Evolutionary conservation across 2,329 filamentous ascomycete genomes (phyloP), one percentile per base, ranked within the genome.

Genomic region (Pseudocercospora vitis): DNA sequence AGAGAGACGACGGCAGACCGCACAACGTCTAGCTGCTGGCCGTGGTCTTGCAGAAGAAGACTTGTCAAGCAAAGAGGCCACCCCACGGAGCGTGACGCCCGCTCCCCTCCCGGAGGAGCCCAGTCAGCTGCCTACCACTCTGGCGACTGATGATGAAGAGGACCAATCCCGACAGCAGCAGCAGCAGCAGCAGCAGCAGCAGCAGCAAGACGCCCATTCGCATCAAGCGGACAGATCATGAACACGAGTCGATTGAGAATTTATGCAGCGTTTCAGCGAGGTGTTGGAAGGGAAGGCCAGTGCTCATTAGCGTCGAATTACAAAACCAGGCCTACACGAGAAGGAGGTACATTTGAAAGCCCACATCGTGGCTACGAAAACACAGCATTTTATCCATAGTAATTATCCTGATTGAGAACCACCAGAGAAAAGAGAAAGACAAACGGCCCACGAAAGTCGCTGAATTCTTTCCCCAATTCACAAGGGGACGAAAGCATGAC

Each of bases 1-100:
- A 21, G 71, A 77, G 51, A 72, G 74, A 45, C 18, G 77, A 62
- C 73, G 83, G 29, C 71, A 76, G 31, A 79, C 79, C 39, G 84
- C 83, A 2, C 75, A 77, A 28, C 73, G 75, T 39, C 65, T 85
- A 16, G 83, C 84, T 7, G 61, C 77, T 8, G 75, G 76, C 53
- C 75, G 79, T 23, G 83, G 83, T 1, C 65, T 85, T 18, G 45
- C 51, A 6, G 49, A 50, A 16, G 33, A 63, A 7, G 53, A 61
- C 26, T 33, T 62, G 3, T 55, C 58, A 33, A 65, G 65, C 49
- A 66, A 65, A 49, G 63, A 66, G 52, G 59, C 53, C 19, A 64
- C 61, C 14, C 60, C 60, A 31, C 52, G 39, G 33, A 55, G 46
- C 18, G 32, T 12, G 14, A 35, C 53, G 2, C 53, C 53, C 3